Conservation (phyloP, 2,329 filamentous ascomycete genomes). For the Eurotiales sp. region DNA sequence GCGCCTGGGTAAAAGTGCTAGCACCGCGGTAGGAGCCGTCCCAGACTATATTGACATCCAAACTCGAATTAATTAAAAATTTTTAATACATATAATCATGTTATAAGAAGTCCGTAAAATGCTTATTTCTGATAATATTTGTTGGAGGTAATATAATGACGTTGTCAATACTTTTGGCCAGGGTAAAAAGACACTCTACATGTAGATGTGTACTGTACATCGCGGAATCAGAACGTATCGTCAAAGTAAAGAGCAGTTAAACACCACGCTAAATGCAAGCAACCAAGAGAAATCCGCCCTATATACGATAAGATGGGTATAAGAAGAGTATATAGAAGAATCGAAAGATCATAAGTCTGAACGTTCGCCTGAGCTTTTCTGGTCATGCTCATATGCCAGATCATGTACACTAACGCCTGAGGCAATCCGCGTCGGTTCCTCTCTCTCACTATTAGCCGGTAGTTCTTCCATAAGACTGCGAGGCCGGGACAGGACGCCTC, state of each 20-base stretch:
- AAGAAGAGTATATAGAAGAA: neutral
- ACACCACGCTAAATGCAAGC: neutral
- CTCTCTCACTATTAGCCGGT: neutral
- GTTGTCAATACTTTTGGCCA: no score
- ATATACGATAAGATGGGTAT: neutral
- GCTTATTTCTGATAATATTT: no score
- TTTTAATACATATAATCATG: no score
- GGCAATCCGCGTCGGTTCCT: neutral
- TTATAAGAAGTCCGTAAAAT: no score
- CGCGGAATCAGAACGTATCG: no score
- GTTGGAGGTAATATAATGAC: no score
- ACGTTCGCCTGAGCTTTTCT: neutral
- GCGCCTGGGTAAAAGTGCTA: no score
- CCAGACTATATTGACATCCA: no score
- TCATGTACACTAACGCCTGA: conserved; percentile 8
- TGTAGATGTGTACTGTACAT: neutral
- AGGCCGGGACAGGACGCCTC: conserved; percentile 17
- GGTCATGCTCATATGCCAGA: conserved; percentile 7
- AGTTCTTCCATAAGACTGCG: conserved; percentile 16
- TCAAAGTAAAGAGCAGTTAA: no score
- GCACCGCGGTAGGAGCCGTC: no score
- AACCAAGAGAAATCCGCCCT: neutral
- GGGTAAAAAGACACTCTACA: no score
- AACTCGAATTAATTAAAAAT: no score
- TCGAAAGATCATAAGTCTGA: neutral